These are phyloP conservation scores for Saccharomyces pastorianus DNA, from an alignment of 1,139 yeast genomes.

Conservation along the genomic window DNA sequence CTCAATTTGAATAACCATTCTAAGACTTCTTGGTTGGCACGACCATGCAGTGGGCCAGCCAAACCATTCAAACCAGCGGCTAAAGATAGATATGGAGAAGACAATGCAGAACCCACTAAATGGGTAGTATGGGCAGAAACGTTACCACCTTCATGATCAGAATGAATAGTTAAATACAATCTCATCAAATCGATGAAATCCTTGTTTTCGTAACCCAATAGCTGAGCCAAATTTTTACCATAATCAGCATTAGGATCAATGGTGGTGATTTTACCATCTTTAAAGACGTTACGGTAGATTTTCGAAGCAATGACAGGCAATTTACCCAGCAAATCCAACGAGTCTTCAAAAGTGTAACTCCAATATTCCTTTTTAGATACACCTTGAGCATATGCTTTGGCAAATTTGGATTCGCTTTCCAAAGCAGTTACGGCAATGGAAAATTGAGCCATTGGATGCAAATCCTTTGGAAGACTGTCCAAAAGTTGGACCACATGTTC, in stretches of 20 bases:
- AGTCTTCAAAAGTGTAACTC: slow-evolving; percentile 60
- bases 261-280: slow-evolving; percentile 43
- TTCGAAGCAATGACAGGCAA: slow-evolving; percentile 58
- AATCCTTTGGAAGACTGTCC: slow-evolving; percentile 46
- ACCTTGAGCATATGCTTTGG: slow-evolving; percentile 62
- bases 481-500: slow-evolving; percentile 45
- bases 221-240: slow-evolving; percentile 79
- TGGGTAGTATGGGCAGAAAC: slow-evolving; percentile 40
- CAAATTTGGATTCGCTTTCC: slow-evolving; percentile 52
- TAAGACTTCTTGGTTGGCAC: slow-evolving; percentile 40
- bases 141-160: slow-evolving; percentile 43
- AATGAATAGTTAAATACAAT: slow-evolving; percentile 38
- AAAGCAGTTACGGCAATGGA: slow-evolving; percentile 58
- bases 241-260: slow-evolving; percentile 75
- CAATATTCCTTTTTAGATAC: slow-evolving; percentile 60
- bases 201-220: slow-evolving; percentile 54
- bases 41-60: slow-evolving; percentile 40
- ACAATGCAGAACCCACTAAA: slow-evolving; percentile 37
- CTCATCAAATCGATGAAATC: slow-evolving; percentile 38
- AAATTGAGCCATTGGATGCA: slow-evolving; percentile 68
- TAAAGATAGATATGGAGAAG: slow-evolving; percentile 36
- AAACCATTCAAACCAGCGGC: slow-evolving; percentile 39
- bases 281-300: slow-evolving; percentile 58
- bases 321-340: slow-evolving; percentile 56
- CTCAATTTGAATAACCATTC: slow-evolving; percentile 34